Evolutionary conservation across 1,284 basidiomycete species (phyloP).

Genomic region (Leccinum laetum): DNA sequence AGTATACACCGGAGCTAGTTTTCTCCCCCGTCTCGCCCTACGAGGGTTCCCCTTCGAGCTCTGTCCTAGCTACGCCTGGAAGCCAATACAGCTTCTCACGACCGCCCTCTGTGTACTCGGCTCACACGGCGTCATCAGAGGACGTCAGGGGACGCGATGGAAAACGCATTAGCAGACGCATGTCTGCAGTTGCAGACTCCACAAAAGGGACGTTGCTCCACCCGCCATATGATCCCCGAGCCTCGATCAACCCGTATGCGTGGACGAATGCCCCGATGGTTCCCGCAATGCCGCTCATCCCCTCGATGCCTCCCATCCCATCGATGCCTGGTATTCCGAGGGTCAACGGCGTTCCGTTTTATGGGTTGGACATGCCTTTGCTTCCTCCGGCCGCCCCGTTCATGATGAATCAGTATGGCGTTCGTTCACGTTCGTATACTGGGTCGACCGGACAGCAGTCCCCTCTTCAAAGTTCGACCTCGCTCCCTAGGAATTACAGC

Average conservation of each 20-base stretch:
- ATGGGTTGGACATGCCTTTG: constrained; percentile 57
- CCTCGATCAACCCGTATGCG: constrained; percentile 39
- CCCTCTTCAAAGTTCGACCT: constrained; percentile 20
- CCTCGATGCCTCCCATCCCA: constrained; percentile 31
- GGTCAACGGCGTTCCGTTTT: constrained; percentile 36
- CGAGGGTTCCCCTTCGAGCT: constrained; percentile 48
- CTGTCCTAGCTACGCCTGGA: constrained; percentile 36
- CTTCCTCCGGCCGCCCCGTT: constrained; percentile 75
- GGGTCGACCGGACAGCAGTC: constrained; percentile 24
- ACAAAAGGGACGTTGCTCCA: constrained; percentile 36
- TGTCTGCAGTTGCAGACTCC: constrained; percentile 43
- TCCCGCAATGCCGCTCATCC: constrained; percentile 29
- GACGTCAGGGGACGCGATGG: constrained; percentile 46
- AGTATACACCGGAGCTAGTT: constrained; percentile 43
- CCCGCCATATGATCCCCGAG: constrained; percentile 32
- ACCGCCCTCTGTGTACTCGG: constrained; percentile 49
- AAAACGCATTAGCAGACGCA: constrained; percentile 40
- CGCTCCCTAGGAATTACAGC: constrained; percentile 26
- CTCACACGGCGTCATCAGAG: constrained; percentile 54
- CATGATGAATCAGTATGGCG: constrained; percentile 60
- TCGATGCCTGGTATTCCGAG: constrained; percentile 25
- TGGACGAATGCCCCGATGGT: constrained; percentile 31
- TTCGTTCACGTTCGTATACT: constrained; percentile 22
- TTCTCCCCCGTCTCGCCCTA: constrained; percentile 30
- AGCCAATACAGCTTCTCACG: constrained; percentile 42